Conservation (phyloP, 2,329 filamentous ascomycete genomes). For the Aspergillus sergii region DNA sequence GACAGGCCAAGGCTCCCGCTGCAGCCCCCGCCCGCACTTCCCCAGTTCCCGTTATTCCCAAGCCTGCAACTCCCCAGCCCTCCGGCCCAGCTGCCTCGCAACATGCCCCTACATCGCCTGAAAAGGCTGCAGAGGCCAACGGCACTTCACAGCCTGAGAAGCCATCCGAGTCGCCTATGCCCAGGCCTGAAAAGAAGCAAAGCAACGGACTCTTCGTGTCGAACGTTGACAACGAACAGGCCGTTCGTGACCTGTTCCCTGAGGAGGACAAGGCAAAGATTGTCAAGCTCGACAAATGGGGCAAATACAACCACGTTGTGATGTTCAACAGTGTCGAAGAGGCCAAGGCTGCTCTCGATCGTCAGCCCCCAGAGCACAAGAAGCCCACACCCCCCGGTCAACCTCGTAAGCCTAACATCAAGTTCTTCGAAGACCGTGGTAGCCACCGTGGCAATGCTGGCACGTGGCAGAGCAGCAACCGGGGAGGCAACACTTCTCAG, state of each 20-base stretch:
- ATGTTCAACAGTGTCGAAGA: conserved; percentile 81
- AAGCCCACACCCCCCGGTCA: conserved; percentile 68
- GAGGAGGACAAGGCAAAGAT: conserved; percentile 85
- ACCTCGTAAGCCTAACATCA: conserved; percentile 77
- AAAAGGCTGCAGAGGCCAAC: conserved; percentile 56
- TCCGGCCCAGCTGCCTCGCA: conserved; percentile 43
- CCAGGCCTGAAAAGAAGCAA: conserved; percentile 65
- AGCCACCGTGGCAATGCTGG: conserved; percentile 56
- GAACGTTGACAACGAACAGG: conserved; percentile 80
- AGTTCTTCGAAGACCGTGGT: conserved; percentile 75
- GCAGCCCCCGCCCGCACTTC: conserved; percentile 37
- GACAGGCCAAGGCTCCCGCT: conserved; percentile 34
- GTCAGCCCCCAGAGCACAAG: conserved; percentile 75
- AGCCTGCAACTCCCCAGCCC: conserved; percentile 40
- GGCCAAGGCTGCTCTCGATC: conserved; percentile 75
- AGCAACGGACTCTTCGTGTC: conserved; percentile 88
- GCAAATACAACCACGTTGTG: conserved; percentile 77
- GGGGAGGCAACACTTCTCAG: conserved; percentile 65
- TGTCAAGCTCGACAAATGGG: conserved; percentile 65
- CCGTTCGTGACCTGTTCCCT: conserved; percentile 77
- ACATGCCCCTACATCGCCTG: conserved; percentile 45
- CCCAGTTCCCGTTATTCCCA: conserved; percentile 47
- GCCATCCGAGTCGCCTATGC: conserved; percentile 49
- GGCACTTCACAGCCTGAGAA: conserved; percentile 53
- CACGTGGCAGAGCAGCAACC: conserved; percentile 58